Evolutionary conservation across 2,329 filamentous ascomycete species (phyloP).

Genomic region (Bertia moriformis): DNA sequence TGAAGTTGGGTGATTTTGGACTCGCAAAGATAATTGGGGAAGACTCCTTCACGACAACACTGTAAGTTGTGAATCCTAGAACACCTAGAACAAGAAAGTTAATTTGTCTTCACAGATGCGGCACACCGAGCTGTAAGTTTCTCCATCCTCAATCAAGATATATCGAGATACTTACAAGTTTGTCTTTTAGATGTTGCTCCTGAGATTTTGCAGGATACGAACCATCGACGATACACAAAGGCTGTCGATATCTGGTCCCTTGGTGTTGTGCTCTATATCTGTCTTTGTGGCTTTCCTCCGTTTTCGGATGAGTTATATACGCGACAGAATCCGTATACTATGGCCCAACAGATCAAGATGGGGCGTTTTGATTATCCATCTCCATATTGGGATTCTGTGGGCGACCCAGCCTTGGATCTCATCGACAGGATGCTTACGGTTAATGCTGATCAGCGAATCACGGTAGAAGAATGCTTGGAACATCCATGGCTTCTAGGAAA

Average conservation of each 20-base stretch:
- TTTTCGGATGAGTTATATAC: constrained; percentile 35
- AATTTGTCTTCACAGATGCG: background rate
- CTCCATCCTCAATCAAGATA: background rate
- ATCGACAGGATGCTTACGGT: constrained; percentile 36
- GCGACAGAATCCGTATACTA: constrained; percentile 30
- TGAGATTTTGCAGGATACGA: background rate
- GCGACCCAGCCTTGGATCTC: constrained; percentile 32
- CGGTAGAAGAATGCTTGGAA: constrained; percentile 29
- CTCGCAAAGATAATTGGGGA: constrained; percentile 1
- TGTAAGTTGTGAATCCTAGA: background rate
- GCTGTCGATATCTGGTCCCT: constrained; percentile 4
- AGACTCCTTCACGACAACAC: constrained; percentile 1
- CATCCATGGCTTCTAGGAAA: background rate
- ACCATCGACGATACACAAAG: constrained; percentile 1
- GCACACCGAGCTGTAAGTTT: constrained; percentile 1
- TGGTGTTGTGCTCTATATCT: constrained; percentile 25
- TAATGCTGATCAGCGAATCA: constrained; percentile 29
- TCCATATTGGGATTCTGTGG: constrained; percentile 35
- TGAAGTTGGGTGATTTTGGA: constrained; percentile 1
- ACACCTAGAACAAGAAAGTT: background rate
- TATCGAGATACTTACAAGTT: too few species aligned
- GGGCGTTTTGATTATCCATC: constrained; percentile 35
- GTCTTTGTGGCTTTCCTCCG: constrained; percentile 35
- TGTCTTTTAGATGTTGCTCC: constrained; percentile 1
- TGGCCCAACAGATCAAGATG: constrained; percentile 34